Base-by-base conservation (phyloP, 495 filamentous ascomycete species). In the Lophium mytilinum region DNA sequence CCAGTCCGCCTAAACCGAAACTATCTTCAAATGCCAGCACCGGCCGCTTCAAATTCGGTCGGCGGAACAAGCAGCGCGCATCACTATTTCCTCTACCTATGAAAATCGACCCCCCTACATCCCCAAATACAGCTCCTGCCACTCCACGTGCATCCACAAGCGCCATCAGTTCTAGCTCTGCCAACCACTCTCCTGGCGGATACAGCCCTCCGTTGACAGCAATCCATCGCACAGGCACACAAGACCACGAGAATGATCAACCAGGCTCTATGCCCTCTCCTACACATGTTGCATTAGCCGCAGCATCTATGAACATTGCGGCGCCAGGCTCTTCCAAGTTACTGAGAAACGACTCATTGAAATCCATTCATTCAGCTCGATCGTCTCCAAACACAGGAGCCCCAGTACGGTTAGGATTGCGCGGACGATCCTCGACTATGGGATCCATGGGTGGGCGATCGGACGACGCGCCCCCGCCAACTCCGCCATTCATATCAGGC, bases 51-150 rank as follows among this genome's bases (percentile, higher is more conserved):
- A 84, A 83, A 40, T 76, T 97, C 54, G 83, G 86, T 43, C 84
- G 92, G 33, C 77, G 89, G 50, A 93, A 86, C 67, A 90, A 88
- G 67, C 87, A 87, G 48, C 87, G 88, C 37, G 81, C 81, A 56
- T 84, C 89, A 18, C 76, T 97, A n/a, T 96, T 96, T 63, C 93
- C 94, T 43, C 76, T 96, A 7, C 83, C 90, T 53, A 78, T 88
- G 49, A 87, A 83, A 51, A 61, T 73, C 37, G 47, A 63, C 8
- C 67, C 70, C 19, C 69, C 71, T 12, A 46, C 63, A 36, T 64
- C 56, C 19, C 58, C 66, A 14, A 47, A 62, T 42, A 65, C 65
- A 14, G 65, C 75, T 7, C 72, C 76, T 30, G 76, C 76, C 1
- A 72, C 73, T 33, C 77, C 79, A n/a, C 74, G 78, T 46, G 73